Evolutionary conservation across 257 asterid genomes (phyloP).

Genomic region (Solanum piurae): DNA sequence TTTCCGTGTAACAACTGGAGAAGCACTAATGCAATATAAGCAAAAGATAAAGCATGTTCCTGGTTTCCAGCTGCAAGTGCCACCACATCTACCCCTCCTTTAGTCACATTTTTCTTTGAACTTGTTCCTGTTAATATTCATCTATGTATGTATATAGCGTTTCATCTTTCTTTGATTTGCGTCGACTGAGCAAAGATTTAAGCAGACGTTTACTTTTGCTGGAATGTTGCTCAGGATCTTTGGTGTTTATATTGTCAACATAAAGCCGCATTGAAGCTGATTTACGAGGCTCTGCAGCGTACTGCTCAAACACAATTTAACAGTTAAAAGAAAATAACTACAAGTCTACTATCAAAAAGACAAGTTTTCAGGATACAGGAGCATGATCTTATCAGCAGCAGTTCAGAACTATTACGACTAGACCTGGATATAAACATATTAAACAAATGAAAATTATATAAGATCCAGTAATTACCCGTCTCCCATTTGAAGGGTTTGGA

Average conservation of each 20-base stretch:
- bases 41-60: background rate
- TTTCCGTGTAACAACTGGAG: background rate
- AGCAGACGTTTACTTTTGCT: slow-evolving; percentile 91
- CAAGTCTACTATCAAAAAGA: background rate
- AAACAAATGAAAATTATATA: background rate
- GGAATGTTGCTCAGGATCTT: slow-evolving; percentile 41
- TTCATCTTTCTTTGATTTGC: slow-evolving; percentile 90
- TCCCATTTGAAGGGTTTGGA: slow-evolving; percentile 52
- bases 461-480: slow-evolving; percentile 20
- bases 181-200: slow-evolving; percentile 74
- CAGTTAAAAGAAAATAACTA: background rate
- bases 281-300: slow-evolving; percentile 56
- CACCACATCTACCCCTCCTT: background rate
- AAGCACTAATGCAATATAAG: background rate
- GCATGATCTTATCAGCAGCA: background rate
- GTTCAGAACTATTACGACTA: background rate
- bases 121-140: slow-evolving; percentile 42
- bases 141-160: slow-evolving; percentile 71
- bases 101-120: background rate
- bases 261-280: slow-evolving; percentile 81
- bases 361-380: background rate
- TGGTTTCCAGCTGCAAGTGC: background rate
- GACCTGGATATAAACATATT: background rate
- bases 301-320: slow-evolving; percentile 25
- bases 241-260: slow-evolving; percentile 44